Evolutionary conservation across 2,329 filamentous ascomycete species (phyloP).

Genomic region (Fusarium sp.): DNA sequence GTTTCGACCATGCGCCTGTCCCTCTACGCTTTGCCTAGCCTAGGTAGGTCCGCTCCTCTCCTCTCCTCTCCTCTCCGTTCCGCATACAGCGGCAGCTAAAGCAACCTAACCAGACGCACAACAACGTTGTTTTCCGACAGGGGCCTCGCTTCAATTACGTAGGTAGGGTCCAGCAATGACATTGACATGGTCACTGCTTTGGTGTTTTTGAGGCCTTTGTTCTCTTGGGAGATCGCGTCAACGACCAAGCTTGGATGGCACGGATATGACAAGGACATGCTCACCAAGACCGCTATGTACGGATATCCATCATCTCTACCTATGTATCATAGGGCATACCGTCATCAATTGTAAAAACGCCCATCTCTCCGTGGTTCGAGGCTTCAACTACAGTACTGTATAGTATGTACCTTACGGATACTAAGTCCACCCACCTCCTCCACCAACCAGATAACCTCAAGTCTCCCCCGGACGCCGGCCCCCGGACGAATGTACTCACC

Average conservation of each 20-base stretch:
- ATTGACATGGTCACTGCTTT: slow-evolving; percentile 20
- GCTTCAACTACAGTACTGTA: slow-evolving; percentile 6
- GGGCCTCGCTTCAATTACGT: slow-evolving; percentile 35
- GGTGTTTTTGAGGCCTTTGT: slow-evolving; percentile 15
- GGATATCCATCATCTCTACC: neutral
- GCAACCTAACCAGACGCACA: slow-evolving; percentile 1
- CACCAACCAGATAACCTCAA: slow-evolving; percentile 40
- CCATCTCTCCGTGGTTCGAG: slow-evolving; percentile 38
- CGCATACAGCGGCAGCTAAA: slow-evolving; percentile 40
- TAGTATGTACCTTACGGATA: no score
- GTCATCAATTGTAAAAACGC: slow-evolving; percentile 24
- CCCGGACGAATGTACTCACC: slow-evolving; percentile 27
- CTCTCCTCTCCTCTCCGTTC: slow-evolving; percentile 36
- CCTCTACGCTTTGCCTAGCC: neutral
- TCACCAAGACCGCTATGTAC: neutral
- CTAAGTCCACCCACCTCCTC: slow-evolving; percentile 33
- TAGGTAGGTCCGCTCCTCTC: slow-evolving; percentile 19
- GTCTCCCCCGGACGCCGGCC: slow-evolving; percentile 25
- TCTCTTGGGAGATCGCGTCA: slow-evolving; percentile 20
- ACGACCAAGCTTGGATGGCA: slow-evolving; percentile 27
- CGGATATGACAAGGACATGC: slow-evolving; percentile 5
- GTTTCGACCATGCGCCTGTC: slow-evolving; percentile 31
- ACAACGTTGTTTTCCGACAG: slow-evolving; percentile 21
- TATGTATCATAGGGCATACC: neutral
- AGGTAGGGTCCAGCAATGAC: slow-evolving; percentile 38